Conservation (phyloP, 768 basidiomycete genomes). For the Strobilomyces dryophilus region DNA sequence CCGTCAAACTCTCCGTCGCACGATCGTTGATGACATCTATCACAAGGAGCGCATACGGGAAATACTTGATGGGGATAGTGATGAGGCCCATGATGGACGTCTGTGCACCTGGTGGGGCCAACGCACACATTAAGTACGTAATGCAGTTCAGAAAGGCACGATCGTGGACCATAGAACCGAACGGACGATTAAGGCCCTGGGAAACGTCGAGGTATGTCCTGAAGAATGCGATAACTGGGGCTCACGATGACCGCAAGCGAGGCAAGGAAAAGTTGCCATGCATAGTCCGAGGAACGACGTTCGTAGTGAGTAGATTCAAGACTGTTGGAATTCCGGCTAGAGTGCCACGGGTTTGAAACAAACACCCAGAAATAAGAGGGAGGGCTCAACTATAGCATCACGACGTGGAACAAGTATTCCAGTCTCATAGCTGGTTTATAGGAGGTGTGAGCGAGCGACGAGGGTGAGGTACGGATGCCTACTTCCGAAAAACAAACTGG, state of each 20-base stretch:
- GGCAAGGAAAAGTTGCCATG: constrained; percentile 66
- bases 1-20: constrained; percentile 57
- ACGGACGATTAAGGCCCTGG: constrained; percentile 57
- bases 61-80: constrained; percentile 65
- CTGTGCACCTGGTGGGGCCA: constrained; percentile 61
- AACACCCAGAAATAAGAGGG: background rate
- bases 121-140: constrained; percentile 62
- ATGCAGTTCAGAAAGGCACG: constrained; percentile 65
- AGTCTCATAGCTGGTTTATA: constrained; percentile 25
- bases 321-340: constrained; percentile 59
- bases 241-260: constrained; percentile 57
- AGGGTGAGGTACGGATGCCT: constrained; percentile 9
- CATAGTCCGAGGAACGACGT: constrained; percentile 65
- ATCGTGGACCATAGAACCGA: constrained; percentile 51
- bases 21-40: constrained; percentile 69
- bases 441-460: background rate
- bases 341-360: background rate
- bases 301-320: constrained; percentile 61
- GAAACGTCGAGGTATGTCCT: background rate
- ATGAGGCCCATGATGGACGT: constrained; percentile 80
- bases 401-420: constrained; percentile 38
- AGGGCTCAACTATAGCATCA: constrained; percentile 40
- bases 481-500: constrained; percentile 74
- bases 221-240: constrained; percentile 4
- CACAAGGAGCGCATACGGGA: constrained; percentile 69